Percentiles rank a stretch among this genome's conserved stretches.
These are phyloP conservation scores for Mucor piriformis DNA, from an alignment of 371 early-diverging fungal genomes.

Conservation along the genomic window DNA sequence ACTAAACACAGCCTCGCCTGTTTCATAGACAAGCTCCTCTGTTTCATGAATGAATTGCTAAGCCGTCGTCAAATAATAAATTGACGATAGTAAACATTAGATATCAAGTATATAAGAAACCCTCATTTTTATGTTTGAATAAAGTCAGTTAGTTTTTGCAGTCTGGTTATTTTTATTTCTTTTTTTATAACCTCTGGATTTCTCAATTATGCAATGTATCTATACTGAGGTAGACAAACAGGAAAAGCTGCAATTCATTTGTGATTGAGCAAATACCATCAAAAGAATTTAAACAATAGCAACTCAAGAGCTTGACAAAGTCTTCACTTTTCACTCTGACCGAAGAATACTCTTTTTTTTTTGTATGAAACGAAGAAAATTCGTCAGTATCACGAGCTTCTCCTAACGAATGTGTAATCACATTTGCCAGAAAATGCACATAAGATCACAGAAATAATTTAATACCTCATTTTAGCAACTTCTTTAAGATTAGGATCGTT, in stretches of 20 bases:
- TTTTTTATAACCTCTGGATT: too few species aligned
- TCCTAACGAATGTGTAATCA: constrained; percentile 1
- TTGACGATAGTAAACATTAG: too few species aligned
- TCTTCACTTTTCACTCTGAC: constrained; percentile 15
- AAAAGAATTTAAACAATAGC: constrained; percentile 12
- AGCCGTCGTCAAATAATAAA: too few species aligned
- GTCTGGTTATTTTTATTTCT: too few species aligned
- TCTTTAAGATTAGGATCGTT: background rate
- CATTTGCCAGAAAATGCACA: background rate
- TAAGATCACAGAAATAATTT: background rate
- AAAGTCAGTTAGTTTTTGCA: too few species aligned
- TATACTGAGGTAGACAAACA: constrained; percentile 8
- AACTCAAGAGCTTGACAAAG: constrained; percentile 14
- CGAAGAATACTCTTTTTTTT: constrained; percentile 15
- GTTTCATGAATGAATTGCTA: too few species aligned
- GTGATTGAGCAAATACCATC: constrained; percentile 16
- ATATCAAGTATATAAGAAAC: too few species aligned
- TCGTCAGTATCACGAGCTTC: constrained; percentile 2
- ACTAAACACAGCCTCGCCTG: too few species aligned
- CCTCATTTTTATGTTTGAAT: too few species aligned
- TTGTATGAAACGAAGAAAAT: background rate
- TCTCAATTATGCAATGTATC: constrained; percentile 6
- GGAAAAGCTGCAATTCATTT: constrained; percentile 15
- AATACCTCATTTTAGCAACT: background rate
- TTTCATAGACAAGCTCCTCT: too few species aligned